Base-by-base conservation (phyloP, 345 rosid genomes). In the Reutealis trisperma region DNA sequence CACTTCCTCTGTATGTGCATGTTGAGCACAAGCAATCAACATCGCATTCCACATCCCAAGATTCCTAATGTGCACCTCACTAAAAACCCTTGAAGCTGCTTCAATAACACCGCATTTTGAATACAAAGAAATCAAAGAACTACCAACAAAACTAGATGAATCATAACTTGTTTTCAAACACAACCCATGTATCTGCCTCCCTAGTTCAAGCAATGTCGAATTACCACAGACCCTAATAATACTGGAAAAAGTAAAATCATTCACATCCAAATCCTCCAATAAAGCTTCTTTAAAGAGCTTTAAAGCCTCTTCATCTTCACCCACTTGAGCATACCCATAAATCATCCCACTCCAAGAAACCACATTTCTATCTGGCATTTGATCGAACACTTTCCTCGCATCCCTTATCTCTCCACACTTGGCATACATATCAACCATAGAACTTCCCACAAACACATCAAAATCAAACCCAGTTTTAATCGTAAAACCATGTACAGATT, bases 331-430 rank as follows among this genome's bases (percentile, higher is more conserved):
- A 81, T 91, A 91, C 79, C 96, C 98, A 77, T 85, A 87, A 55
- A 95, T 93, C 98, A 95, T 87, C 69, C 97, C 97, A 69, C 93
- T 95, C 98, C 98, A 95, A 64, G 98, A 91, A 63, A 94, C 98
- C 15, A 93, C 93, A 72, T 94, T 94, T 77, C 87, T 85, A 0
- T 82, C 83, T 44, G 98, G 94, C 98, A 94, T 94, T 89, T 86
- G 89, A 74, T 91, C 95, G 63, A 94, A 94, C 87, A 88, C 16
- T 54, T 77, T 85, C 89, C 97, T 85, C 16, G 95, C 97, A 74
- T 80, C 78, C 64, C 44, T 32, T 68, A 90, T 75, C 25, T 83
- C 88, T 61, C 96, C 89, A 63, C 97, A 95, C 73, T 93, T 94
- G 0, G 90, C 88, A 14, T 94, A 94, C 98, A 94, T 93, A 45